These are phyloP conservation scores for Mycena rosella DNA, from an alignment of 768 basidiomycete genomes.

Conservation along the genomic window DNA sequence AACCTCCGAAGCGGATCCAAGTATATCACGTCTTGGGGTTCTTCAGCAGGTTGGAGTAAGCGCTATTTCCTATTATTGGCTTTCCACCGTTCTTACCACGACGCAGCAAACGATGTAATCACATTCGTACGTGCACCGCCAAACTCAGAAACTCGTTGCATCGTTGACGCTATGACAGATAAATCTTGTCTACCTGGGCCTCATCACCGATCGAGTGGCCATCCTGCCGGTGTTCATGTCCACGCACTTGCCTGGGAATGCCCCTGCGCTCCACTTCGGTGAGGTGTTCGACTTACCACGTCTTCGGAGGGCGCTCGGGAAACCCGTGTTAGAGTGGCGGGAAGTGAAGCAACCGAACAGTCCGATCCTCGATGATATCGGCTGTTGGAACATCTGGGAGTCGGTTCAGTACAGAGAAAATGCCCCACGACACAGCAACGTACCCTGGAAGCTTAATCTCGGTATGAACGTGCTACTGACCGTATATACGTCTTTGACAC, in stretches of 20 bases:
- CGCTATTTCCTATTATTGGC: neutral
- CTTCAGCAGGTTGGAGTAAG: conserved; percentile 47
- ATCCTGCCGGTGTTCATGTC: conserved; percentile 51
- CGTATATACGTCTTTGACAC: neutral
- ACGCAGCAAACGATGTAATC: conserved; percentile 36
- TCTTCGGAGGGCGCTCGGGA: conserved; percentile 44
- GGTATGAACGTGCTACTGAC: conserved; percentile 32
- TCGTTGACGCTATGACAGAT: conserved; percentile 41
- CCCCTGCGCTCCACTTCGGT: conserved; percentile 44
- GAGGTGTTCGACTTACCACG: conserved; percentile 53
- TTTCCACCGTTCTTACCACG: conserved; percentile 20
- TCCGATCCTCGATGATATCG: conserved; percentile 39
- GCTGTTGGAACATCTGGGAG: conserved; percentile 49
- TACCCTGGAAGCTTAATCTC: conserved; percentile 30
- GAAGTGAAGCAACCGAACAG: conserved; percentile 46
- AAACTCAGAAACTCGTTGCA: no score
- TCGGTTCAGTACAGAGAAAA: conserved; percentile 2
- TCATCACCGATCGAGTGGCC: conserved; percentile 50
- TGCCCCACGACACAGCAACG: conserved; percentile 33
- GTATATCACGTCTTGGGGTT: conserved; percentile 61
- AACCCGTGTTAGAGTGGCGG: conserved; percentile 53
- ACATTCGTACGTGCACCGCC: conserved; percentile 5
- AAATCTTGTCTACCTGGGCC: conserved; percentile 53
- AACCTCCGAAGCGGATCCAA: conserved; percentile 21
- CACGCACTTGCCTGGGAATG: conserved; percentile 38